Evolutionary conservation across 2,329 filamentous ascomycete genomes (phyloP).

Genomic region (Nannizzia gypsea): DNA sequence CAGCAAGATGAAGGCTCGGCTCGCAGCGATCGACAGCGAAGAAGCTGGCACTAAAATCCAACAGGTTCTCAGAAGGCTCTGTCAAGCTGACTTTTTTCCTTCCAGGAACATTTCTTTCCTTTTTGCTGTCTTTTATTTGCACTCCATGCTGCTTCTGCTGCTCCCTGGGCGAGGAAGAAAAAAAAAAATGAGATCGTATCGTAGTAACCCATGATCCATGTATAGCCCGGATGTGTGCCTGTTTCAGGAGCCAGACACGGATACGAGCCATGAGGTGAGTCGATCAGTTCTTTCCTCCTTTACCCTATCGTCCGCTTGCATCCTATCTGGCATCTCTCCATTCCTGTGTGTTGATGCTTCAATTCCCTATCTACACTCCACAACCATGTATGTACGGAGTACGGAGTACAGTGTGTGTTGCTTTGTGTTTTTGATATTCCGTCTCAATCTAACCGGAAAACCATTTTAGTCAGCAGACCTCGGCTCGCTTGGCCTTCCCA

Average conservation of each 20-base stretch:
- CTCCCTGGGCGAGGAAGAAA: not conserved
- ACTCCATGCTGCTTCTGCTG: not conserved
- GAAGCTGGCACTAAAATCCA: not conserved
- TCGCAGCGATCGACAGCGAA: conserved; percentile 4
- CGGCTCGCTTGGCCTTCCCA: not conserved
- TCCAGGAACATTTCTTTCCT: no score
- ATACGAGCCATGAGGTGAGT: not conserved
- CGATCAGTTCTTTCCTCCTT: not conserved
- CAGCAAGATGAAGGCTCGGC: not conserved
- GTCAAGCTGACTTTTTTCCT: not conserved
- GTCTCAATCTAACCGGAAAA: not conserved
- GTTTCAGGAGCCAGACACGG: not conserved
- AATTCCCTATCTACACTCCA: not conserved
- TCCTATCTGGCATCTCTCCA: not conserved
- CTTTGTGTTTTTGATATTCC: not conserved
- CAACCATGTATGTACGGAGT: not conserved
- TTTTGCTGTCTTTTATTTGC: not conserved
- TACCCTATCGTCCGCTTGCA: not conserved
- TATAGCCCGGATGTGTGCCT: not conserved
- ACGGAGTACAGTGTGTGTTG: no score
- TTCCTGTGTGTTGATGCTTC: not conserved
- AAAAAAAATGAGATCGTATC: not conserved
- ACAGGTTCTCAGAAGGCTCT: not conserved
- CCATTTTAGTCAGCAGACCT: not conserved
- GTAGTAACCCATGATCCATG: not conserved